A percentile compares a stretch with the other conserved stretches of the same genome.
phyloP scores from a whole-genome alignment of 352 stramenopile genomes.

The Thalassiosira exigua region DNA sequence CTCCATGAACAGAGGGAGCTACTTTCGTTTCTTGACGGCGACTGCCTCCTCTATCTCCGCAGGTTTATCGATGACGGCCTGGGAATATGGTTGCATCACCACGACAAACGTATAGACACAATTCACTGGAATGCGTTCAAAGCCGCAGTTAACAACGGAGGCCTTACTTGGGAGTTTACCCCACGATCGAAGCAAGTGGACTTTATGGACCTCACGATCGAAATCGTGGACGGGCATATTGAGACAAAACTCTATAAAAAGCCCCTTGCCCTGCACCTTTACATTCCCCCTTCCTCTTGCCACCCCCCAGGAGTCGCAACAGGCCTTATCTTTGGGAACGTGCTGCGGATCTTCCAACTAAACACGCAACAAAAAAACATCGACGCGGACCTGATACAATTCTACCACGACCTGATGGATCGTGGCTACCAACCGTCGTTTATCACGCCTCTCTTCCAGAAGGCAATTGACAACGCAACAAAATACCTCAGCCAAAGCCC shows the following conservation, averaged over 20 bases:
- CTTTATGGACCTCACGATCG: conserved; percentile 45
- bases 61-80: conserved; percentile 28
- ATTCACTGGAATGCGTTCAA: conserved; percentile 16
- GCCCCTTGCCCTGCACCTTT: conserved; percentile 44
- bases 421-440: conserved; percentile 5
- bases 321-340: conserved; percentile 32
- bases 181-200: background rate
- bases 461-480: conserved; percentile 27
- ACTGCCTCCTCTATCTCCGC: background rate
- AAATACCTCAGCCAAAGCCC: background rate
- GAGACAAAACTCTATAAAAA: conserved; percentile 31
- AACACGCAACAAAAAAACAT: conserved; percentile 21
- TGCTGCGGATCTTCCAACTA: conserved; percentile 26
- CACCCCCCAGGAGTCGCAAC: conserved; percentile 37
- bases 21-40: background rate
- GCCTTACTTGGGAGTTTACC: conserved; percentile 32
- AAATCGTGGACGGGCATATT: background rate
- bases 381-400: conserved; percentile 12
- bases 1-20: conserved; percentile 13
- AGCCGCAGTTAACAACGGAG: conserved; percentile 12
- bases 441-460: conserved; percentile 29
- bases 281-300: conserved; percentile 42
- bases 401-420: conserved; percentile 9
- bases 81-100: conserved; percentile 24
- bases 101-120: background rate